Evolutionary conservation across 148 eudicot species (phyloP).

Genomic region (Arctostaphylos glauca): DNA sequence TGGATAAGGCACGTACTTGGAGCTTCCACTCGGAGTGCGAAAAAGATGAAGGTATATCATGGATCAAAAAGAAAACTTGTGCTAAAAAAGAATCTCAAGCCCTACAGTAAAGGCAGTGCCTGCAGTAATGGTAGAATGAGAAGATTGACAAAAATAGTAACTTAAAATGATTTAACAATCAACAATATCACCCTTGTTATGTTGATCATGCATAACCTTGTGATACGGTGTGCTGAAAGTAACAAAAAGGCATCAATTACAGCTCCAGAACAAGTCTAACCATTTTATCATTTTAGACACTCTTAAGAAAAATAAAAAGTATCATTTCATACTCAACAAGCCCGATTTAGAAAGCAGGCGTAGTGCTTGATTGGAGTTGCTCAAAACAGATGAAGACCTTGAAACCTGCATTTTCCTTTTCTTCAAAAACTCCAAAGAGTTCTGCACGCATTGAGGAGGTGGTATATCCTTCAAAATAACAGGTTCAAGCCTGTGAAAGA

Average conservation of each 20-base stretch:
- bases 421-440: constrained; percentile 73
- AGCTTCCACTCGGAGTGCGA: neutral
- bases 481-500: constrained; percentile 51
- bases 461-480: constrained; percentile 70
- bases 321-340: constrained; percentile 45
- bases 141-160: neutral
- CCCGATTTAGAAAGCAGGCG: constrained; percentile 71
- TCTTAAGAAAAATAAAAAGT: neutral
- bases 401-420: constrained; percentile 62
- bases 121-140: neutral
- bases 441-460: constrained; percentile 66
- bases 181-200: neutral
- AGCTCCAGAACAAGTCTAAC: neutral
- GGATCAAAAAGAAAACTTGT: neutral
- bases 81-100: neutral
- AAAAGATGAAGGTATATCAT: neutral
- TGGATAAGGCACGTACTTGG: no score
- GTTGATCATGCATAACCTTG: neutral
- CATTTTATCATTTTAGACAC: neutral
- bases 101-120: neutral
- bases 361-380: constrained; percentile 80
- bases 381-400: constrained; percentile 76
- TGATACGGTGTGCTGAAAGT: neutral
- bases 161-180: neutral
- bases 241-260: neutral